Percentiles rank a stretch among this genome's conserved stretches.
These are phyloP conservation scores for Solanum aculeatissimum DNA, from an alignment of 305 asterid species.

Conservation along the genomic window DNA sequence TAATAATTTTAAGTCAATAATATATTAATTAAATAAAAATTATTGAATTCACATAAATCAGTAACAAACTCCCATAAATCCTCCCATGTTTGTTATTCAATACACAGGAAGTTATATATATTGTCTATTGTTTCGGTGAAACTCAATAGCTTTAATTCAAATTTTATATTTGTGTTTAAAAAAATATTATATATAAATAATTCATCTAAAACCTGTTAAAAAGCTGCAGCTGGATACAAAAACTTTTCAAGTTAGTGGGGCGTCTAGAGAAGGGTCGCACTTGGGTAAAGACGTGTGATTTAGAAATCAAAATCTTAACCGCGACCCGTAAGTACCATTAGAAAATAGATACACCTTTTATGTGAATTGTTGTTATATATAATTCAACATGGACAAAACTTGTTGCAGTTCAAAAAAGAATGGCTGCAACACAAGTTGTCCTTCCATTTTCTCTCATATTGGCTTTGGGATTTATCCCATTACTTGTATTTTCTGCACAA, in stretches of 20 bases:
- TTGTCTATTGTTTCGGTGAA: no score
- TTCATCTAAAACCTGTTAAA: background rate
- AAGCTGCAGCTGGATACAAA: no score
- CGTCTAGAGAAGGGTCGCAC: background rate
- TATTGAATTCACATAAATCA: background rate
- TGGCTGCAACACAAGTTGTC: background rate
- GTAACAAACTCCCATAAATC: background rate
- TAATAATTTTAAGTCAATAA: background rate
- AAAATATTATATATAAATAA: background rate
- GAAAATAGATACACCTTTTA: background rate
- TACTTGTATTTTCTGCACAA: constrained; percentile 12
- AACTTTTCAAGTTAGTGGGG: no score
- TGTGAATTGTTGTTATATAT: background rate
- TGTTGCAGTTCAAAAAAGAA: background rate
- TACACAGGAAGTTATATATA: no score
- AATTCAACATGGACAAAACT: background rate
- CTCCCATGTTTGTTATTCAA: background rate
- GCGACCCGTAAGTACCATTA: background rate
- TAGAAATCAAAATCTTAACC: background rate
- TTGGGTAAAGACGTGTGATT: accelerated
- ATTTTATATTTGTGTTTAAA: background rate
- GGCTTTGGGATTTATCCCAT: background rate
- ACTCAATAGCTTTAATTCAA: background rate
- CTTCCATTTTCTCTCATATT: background rate
- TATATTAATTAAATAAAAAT: no score